A percentile compares a stretch with the other conserved stretches of the same genome.
These are phyloP conservation scores for Nitzschia sp. DNA, from an alignment of 108 stramenopile species.

Conservation along the genomic window DNA sequence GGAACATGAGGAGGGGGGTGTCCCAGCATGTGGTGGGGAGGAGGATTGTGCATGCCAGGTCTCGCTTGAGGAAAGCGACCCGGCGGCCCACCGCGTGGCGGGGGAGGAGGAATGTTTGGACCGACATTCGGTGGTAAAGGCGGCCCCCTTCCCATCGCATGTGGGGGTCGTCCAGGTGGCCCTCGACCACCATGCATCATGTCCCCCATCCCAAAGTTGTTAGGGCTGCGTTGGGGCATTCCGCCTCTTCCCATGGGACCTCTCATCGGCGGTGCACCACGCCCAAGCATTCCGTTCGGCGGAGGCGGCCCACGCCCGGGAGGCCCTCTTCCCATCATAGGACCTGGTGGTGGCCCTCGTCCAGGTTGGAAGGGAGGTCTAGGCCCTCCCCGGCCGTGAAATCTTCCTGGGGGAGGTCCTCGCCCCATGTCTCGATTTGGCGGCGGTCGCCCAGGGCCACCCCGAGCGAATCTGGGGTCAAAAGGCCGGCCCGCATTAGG, in stretches of 20 bases:
- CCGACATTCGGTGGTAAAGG: neutral
- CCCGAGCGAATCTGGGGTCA: slow-evolving; percentile 6
- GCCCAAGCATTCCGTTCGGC: neutral
- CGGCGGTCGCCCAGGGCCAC: slow-evolving; percentile 18
- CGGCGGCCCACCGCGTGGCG: neutral
- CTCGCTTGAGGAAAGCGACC: neutral
- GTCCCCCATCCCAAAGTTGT: slow-evolving; percentile 13
- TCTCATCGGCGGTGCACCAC: neutral
- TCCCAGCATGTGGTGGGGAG: neutral
- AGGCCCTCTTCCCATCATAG: slow-evolving; percentile 29
- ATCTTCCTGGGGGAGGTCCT: slow-evolving; percentile 6
- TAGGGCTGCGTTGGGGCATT: neutral
- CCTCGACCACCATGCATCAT: neutral
- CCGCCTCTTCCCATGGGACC: neutral
- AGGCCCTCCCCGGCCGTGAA: slow-evolving; percentile 14
- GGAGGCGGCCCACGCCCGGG: slow-evolving; percentile 1
- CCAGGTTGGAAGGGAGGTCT: slow-evolving; percentile 7
- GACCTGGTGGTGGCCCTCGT: slow-evolving; percentile 13
- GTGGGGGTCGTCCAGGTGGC: neutral
- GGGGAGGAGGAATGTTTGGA: slow-evolving; percentile 10
- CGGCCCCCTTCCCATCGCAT: slow-evolving; percentile 11
- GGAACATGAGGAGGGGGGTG: slow-evolving; percentile 15
- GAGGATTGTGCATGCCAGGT: neutral
- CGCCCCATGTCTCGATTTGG: slow-evolving; percentile 5
- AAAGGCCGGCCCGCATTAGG: slow-evolving; percentile 18